Evolutionary conservation across 352 stramenopile genomes (phyloP).

Genomic region (Aphanomyces stellatus): DNA sequence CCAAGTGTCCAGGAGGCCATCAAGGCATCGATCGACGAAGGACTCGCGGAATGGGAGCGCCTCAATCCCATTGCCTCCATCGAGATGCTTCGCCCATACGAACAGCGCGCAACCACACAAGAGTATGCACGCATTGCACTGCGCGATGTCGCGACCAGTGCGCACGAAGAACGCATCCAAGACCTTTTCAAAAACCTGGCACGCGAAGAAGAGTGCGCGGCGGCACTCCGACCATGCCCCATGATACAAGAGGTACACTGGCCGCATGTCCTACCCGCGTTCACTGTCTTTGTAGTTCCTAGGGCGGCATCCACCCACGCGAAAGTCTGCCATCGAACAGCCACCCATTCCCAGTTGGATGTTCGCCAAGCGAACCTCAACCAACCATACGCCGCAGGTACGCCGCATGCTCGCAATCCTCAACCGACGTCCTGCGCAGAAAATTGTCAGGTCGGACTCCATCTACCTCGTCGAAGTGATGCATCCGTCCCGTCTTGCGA

Average conservation of each 20-base stretch:
- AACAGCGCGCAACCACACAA: background rate
- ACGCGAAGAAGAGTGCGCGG: background rate
- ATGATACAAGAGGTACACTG: background rate
- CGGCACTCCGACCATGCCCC: background rate
- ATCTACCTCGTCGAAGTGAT: conserved; percentile 10
- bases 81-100: background rate
- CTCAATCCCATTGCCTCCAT: background rate
- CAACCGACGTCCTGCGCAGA: background rate
- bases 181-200: background rate
- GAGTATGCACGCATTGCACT: background rate
- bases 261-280: background rate
- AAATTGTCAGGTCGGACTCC: background rate
- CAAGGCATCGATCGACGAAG: conserved; percentile 1
- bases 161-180: background rate
- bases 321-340: background rate
- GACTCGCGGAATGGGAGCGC: background rate
- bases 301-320: background rate
- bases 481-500: background rate
- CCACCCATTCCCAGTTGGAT: background rate
- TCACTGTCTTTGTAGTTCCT: conserved; percentile 1
- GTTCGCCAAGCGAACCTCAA: background rate
- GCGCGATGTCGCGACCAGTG: background rate
- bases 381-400: background rate
- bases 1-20: conserved; percentile 1
- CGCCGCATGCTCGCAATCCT: too few species aligned